phyloP scores from a whole-genome alignment of 495 filamentous ascomycete genomes.

The Jackrogersella minutella region DNA sequence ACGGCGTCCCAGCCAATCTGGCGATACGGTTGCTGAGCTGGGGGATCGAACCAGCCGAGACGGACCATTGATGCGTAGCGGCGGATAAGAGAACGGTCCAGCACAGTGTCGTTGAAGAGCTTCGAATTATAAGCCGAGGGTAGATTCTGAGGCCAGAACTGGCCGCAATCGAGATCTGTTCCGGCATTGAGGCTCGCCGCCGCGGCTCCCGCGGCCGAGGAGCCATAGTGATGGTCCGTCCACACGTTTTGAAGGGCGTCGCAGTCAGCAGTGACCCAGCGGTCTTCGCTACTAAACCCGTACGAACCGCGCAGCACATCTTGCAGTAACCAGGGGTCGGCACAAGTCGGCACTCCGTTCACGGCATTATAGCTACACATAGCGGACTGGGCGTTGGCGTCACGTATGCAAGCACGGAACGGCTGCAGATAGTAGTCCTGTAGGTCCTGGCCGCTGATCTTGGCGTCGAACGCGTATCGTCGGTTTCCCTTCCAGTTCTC shows the following conservation, averaged over 20 bases:
- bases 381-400: conserved; percentile 63
- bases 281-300: conserved; percentile 58
- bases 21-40: conserved; percentile 56
- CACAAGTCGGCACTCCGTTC: conserved; percentile 66
- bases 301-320: conserved; percentile 65
- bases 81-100: conserved; percentile 63
- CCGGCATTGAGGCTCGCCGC: conserved; percentile 66
- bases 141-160: conserved; percentile 61
- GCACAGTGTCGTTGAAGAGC: conserved; percentile 46
- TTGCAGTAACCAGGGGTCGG: conserved; percentile 64
- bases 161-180: conserved; percentile 69
- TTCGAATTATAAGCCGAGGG: conserved; percentile 49
- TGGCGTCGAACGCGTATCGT: conserved; percentile 64
- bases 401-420: conserved; percentile 60
- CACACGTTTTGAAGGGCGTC: conserved; percentile 66
- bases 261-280: conserved; percentile 67
- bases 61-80: conserved; percentile 64
- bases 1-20: conserved; percentile 63
- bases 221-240: conserved; percentile 62
- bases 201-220: conserved; percentile 55
- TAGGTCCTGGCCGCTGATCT: conserved; percentile 63
- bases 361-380: conserved; percentile 72
- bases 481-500: conserved; percentile 64
- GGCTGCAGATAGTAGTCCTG: conserved; percentile 63
- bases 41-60: conserved; percentile 67